Evolutionary conservation across 257 asterid species (phyloP), one percentile per base, ranked within the genome.

Genomic region (Dorcoceras hygrometricum): DNA sequence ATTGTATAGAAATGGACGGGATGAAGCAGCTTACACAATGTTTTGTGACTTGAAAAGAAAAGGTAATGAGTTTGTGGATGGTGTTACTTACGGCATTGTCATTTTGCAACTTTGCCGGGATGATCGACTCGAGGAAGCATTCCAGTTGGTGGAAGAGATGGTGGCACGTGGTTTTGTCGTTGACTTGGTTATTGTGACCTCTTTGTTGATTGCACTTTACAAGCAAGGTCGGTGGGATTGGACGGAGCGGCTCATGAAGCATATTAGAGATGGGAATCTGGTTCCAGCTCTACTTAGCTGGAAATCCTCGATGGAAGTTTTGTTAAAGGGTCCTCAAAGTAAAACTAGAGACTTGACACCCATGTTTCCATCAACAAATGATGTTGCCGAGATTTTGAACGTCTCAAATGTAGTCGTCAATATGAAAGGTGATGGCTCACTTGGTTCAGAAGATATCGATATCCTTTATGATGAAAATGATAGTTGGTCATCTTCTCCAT

Each of bases 401-500:
- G 62, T 75, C 46, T 59, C 59, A 32, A 76, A 67, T 23, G 69
- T 76, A 7, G 72, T 69, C 32, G 72, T 69, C 32, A 78, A 73
- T 23, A 61, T 54, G 10, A 63, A 59, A 58, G 60, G 46, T 55
- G 74, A 70, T 53, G 31, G 68, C 61, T 62, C 26, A n/a, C 63
- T 16, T 57, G 75, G 65, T 18, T 62, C 27, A 39, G 80, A 66
- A 23, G 77, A 72, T 58, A 34, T 23, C 22, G 69, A 75, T 70
- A 54, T 59, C 32, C 66, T 54, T 18, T 62, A 56, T 43, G 62
- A 72, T 27, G 86, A 79, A 62, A 70, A 70, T 51, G 94, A 91
- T 68, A 85, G 85, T 64, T 93, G 97, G 99, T 93, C 99, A 46
- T 86, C 97, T 59, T 93, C 99, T 56, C 99, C 96, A 6, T 81